Conservation (phyloP, 2,329 filamentous ascomycete species). For the Daldinia sp. region DNA sequence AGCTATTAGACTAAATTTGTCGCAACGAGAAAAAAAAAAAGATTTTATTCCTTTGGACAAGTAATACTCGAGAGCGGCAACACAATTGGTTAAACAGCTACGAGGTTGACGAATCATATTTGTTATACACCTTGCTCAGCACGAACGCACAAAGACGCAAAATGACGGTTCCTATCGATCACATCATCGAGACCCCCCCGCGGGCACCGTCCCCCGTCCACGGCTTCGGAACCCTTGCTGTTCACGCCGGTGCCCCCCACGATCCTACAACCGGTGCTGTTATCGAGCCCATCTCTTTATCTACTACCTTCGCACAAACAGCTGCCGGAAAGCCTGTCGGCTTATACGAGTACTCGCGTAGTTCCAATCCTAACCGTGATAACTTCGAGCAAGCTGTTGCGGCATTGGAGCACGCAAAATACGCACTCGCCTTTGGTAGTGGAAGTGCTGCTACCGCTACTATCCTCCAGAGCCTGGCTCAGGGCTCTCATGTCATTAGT, state of each 20-base stretch:
- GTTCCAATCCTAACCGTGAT: slow-evolving; percentile 92
- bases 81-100: slow-evolving; percentile 3
- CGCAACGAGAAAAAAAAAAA: neutral
- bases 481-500: slow-evolving; percentile 93
- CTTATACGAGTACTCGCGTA: slow-evolving; percentile 91
- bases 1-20: slow-evolving; percentile 1
- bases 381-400: slow-evolving; percentile 95
- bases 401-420: slow-evolving; percentile 89
- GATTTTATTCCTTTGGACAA: neutral
- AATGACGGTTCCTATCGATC: slow-evolving; percentile 48
- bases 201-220: slow-evolving; percentile 79
- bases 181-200: slow-evolving; percentile 77
- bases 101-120: slow-evolving; percentile 7
- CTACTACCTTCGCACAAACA: slow-evolving; percentile 95
- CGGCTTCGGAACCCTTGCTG: slow-evolving; percentile 91
- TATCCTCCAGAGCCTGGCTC: slow-evolving; percentile 91
- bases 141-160: slow-evolving; percentile 5
- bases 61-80: neutral
- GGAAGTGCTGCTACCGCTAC: slow-evolving; percentile 94
- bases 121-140: neutral
- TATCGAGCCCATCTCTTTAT: slow-evolving; percentile 95
- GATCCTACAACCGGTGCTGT: slow-evolving; percentile 94
- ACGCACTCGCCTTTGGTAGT: slow-evolving; percentile 93
- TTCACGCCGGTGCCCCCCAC: slow-evolving; percentile 91
- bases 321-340: slow-evolving; percentile 89